phyloP scores from a whole-genome alignment of 495 filamentous ascomycete genomes.

The Podospora comata region DNA sequence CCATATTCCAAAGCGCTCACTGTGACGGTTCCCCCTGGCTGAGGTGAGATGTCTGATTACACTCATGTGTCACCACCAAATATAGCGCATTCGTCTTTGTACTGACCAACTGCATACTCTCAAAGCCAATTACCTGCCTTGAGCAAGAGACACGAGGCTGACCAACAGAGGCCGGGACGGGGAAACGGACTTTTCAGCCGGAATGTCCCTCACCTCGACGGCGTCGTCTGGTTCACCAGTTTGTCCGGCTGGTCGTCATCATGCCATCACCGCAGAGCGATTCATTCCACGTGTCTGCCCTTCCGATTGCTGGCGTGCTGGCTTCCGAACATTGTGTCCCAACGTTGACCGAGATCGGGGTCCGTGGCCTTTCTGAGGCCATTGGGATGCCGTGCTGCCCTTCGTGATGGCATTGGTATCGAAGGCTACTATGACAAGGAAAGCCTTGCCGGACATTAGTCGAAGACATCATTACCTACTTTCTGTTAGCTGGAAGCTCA shows the following conservation, averaged over 20 bases:
- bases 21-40: neutral
- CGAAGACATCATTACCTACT: neutral
- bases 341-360: neutral
- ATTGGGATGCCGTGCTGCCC: too few relatives aligned
- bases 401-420: too few relatives aligned
- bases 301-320: neutral
- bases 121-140: neutral
- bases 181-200: neutral
- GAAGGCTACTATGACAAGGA: neutral
- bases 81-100: neutral
- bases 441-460: neutral
- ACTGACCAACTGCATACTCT: neutral
- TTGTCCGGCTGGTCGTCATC: neutral
- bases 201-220: neutral
- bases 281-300: neutral
- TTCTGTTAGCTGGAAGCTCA: neutral
- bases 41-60: neutral
- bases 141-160: neutral
- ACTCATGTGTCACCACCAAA: neutral
- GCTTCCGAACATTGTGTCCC: neutral
- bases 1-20: neutral
- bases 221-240: neutral
- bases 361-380: neutral
- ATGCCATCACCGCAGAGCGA: neutral
- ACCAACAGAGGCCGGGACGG: neutral